phyloP scores from a whole-genome alignment of 148 eudicot species.

The Chenopodium quinoa region DNA sequence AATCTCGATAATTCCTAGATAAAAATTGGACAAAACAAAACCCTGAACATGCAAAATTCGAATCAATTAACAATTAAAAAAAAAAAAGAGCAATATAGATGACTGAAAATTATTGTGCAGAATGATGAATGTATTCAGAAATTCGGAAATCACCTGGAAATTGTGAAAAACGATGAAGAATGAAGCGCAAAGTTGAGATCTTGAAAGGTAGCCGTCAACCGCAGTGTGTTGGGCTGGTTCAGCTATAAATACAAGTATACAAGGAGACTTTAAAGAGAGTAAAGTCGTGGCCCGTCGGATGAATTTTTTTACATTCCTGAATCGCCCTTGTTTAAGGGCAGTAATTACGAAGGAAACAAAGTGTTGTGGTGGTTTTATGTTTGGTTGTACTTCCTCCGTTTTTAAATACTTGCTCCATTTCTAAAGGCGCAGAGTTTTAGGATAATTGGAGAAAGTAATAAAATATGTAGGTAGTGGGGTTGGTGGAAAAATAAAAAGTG shows the following conservation, averaged over 20 bases:
- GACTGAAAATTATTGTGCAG: not conserved
- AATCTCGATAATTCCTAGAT: not conserved
- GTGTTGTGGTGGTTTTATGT: too few species aligned
- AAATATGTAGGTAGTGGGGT: too few species aligned
- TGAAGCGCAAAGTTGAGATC: not conserved
- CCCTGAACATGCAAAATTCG: not conserved
- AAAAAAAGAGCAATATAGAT: too few species aligned
- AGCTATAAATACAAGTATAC: not conserved
- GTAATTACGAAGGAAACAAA: too few species aligned
- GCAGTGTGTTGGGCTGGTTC: not conserved
- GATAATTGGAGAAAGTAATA: too few species aligned
- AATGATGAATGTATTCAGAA: not conserved
- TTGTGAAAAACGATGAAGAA: not conserved
- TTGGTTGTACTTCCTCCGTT: too few species aligned
- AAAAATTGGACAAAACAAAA: not conserved
- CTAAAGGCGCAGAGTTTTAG: too few species aligned
- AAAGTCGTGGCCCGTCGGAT: not conserved
- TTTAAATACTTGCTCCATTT: too few species aligned
- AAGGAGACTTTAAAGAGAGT: not conserved
- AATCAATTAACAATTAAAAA: not conserved
- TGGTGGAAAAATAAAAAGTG: too few species aligned
- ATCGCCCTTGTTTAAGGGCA: not conserved
- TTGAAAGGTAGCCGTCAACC: not conserved
- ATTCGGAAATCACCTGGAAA: not conserved
- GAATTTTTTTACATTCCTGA: not conserved